Base-by-base conservation (phyloP, 306 rosid genomes). In the Lablab purpureus region DNA sequence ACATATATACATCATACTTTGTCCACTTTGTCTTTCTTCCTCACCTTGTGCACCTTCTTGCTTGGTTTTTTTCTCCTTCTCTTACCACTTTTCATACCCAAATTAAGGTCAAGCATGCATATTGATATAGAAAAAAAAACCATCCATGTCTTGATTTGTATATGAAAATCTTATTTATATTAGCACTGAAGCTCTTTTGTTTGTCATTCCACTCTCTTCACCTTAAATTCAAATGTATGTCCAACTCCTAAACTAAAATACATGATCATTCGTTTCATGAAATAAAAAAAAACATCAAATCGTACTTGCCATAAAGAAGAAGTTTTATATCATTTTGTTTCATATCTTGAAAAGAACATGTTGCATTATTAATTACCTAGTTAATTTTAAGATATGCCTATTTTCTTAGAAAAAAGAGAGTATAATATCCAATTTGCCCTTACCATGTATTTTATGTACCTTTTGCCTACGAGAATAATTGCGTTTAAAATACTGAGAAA, bases 1-100 rank as follows among this genome's bases (percentile, higher is more conserved):
- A n/a, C n/a, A 50, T 17, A 64, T 46, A 34, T 34, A 19, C 71
- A 54, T 51, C 21, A 69, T 80, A 46, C 71, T 76, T 58, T 46
- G 76, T 75, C 8, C 1, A n/a, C n/a, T 6, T 34, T 6, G 5
- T 5, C 54, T 10, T 9, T 30, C 32, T 43, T 51, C 14, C 79
- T 47, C 80, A 17, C 13, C 19, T 41, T n/a, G n/a, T 70, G 37
- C 43, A 37, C 15, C n/a, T 64, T 63, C 41, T 69, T 68, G 54
- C 4, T 63, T 40, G 4, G 9, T 28, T 27, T 27, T 47, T 40
- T 34, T 21, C 58, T 64, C 27, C 28, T n/a, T 11, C 5, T 15
- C 45, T 60, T 23, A 4, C 21, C 45, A 63, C n/a, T n/a, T 66
- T 51, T 41, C 54, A 10, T 10, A 1, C 23, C 23, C 4, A 66